phyloP scores from a whole-genome alignment of 768 basidiomycete genomes.

The Lentinula edodes region DNA sequence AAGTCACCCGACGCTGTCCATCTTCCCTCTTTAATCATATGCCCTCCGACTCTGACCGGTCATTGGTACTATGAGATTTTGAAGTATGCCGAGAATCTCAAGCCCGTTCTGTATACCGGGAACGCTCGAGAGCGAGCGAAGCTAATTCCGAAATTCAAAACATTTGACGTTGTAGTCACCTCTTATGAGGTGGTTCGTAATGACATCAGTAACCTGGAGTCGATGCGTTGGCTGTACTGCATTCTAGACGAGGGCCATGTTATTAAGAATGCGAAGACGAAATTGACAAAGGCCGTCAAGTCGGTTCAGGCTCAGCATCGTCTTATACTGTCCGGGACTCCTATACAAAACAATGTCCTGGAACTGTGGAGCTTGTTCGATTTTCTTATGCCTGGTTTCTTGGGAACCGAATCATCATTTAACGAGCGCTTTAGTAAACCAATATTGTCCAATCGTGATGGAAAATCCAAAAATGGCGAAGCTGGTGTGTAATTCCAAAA shows the following conservation, averaged over 20 bases:
- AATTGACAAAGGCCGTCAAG: slow-evolving; percentile 95
- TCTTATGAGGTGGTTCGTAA: slow-evolving; percentile 98
- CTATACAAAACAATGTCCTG: slow-evolving; percentile 98
- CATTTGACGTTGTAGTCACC: slow-evolving; percentile 89
- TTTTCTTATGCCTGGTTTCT: slow-evolving; percentile 98
- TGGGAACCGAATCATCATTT: slow-evolving; percentile 93
- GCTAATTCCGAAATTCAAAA: slow-evolving; percentile 57
- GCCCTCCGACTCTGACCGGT: slow-evolving; percentile 95
- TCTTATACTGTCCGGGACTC: slow-evolving; percentile 92
- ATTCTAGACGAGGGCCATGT: slow-evolving; percentile 98
- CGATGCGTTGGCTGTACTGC: slow-evolving; percentile 88
- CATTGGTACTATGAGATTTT: slow-evolving; percentile 99
- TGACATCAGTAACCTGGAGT: slow-evolving; percentile 73
- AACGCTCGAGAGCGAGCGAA: slow-evolving; percentile 74
- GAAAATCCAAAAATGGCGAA: slow-evolving; percentile 91
- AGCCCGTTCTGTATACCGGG: slow-evolving; percentile 85
- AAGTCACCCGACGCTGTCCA: slow-evolving; percentile 73
- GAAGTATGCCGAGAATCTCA: slow-evolving; percentile 84
- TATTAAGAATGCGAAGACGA: slow-evolving; percentile 98
- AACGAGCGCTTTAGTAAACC: slow-evolving; percentile 96
- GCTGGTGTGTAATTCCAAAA: slow-evolving; percentile 56
- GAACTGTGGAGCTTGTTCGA: slow-evolving; percentile 99
- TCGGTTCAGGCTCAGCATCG: slow-evolving; percentile 86
- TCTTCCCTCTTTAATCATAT: slow-evolving; percentile 90
- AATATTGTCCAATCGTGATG: slow-evolving; percentile 90